Percentiles rank a stretch among this genome's conserved stretches.
Evolutionary conservation across 139 green algal species (phyloP).

Genomic region (Pleodorina starrii): DNA sequence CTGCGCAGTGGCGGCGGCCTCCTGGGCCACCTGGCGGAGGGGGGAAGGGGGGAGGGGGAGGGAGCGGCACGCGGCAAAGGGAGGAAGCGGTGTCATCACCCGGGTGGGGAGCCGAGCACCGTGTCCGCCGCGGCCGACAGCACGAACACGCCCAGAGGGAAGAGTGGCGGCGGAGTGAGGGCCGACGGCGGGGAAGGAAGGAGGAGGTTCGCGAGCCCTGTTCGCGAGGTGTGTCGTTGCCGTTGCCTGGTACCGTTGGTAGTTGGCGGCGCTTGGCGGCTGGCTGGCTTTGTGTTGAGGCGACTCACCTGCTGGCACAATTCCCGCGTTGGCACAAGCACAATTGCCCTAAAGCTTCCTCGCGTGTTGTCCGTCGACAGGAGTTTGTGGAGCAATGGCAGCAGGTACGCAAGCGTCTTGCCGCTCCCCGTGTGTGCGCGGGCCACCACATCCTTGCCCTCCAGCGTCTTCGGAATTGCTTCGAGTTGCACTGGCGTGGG

Average conservation of each 20-base stretch:
- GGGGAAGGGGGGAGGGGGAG: neutral
- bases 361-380: constrained; percentile 54
- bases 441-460: constrained; percentile 89
- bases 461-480: constrained; percentile 80
- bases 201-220: too few relatives aligned
- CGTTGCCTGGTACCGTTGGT: too few relatives aligned
- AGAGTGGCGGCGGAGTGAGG: neutral
- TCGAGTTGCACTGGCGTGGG: constrained; percentile 81
- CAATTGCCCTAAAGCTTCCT: constrained; percentile 80
- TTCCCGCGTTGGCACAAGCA: constrained; percentile 95
- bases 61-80: too few relatives aligned
- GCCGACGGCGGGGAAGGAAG: too few relatives aligned
- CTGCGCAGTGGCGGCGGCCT: constrained; percentile 53
- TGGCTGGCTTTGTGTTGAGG: neutral
- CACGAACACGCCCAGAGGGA: too few relatives aligned
- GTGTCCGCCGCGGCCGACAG: too few relatives aligned
- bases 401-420: constrained; percentile 94
- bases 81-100: too few relatives aligned
- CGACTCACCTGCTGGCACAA: constrained; percentile 90
- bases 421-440: constrained; percentile 87
- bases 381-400: constrained; percentile 84
- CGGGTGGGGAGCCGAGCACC: too few relatives aligned
- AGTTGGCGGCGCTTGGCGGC: neutral
- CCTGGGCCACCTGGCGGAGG: constrained; percentile 53
- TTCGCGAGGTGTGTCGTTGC: too few relatives aligned